A percentile compares a stretch with the other conserved stretches of the same genome.
Evolutionary conservation across 164 flowering plant genomes (phyloP).

Genomic region (Aristolochia fimbriata): DNA sequence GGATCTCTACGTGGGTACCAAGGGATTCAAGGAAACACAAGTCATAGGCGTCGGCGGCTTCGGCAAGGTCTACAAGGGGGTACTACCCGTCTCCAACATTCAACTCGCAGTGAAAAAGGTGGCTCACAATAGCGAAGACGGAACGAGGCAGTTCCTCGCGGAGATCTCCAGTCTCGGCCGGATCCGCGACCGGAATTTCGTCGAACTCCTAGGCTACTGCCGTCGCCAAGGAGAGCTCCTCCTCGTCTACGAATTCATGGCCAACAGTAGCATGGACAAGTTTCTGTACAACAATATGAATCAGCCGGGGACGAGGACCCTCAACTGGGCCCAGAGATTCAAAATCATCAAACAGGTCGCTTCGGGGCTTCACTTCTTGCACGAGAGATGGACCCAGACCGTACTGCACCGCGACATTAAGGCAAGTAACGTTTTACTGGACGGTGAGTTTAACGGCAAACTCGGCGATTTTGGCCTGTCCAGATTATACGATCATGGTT

Average conservation of each 20-base stretch:
- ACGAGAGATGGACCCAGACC: slow-evolving; percentile 9
- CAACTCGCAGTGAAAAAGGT: slow-evolving; percentile 7
- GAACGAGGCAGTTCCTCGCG: slow-evolving; percentile 6
- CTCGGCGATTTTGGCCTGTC: slow-evolving; percentile 14
- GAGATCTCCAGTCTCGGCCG: slow-evolving; percentile 7
- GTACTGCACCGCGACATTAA: slow-evolving; percentile 13
- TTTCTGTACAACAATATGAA: slow-evolving; percentile 4
- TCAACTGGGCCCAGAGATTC: slow-evolving; percentile 7
- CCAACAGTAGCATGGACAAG: slow-evolving; percentile 11
- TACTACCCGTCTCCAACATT: slow-evolving; percentile 5
- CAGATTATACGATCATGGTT: slow-evolving; percentile 9
- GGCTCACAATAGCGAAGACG: background rate
- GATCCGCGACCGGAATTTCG: slow-evolving; percentile 8
- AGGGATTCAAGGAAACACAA: slow-evolving; percentile 24
- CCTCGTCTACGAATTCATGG: slow-evolving; percentile 11
- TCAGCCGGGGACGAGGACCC: background rate
- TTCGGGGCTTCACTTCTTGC: slow-evolving; percentile 9
- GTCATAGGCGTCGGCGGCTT: slow-evolving; percentile 31
- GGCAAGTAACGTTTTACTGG: slow-evolving; percentile 13
- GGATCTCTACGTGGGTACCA: slow-evolving; percentile 27
- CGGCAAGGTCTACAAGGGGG: slow-evolving; percentile 38
- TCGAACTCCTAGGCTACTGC: slow-evolving; percentile 11
- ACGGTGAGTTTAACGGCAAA: slow-evolving; percentile 7
- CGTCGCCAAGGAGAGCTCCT: slow-evolving; percentile 9
- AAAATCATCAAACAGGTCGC: slow-evolving; percentile 7